Percentiles rank a stretch among this genome's conserved stretches.
Conservation (phyloP, 768 basidiomycete genomes). For the Mycena vulgaris region DNA sequence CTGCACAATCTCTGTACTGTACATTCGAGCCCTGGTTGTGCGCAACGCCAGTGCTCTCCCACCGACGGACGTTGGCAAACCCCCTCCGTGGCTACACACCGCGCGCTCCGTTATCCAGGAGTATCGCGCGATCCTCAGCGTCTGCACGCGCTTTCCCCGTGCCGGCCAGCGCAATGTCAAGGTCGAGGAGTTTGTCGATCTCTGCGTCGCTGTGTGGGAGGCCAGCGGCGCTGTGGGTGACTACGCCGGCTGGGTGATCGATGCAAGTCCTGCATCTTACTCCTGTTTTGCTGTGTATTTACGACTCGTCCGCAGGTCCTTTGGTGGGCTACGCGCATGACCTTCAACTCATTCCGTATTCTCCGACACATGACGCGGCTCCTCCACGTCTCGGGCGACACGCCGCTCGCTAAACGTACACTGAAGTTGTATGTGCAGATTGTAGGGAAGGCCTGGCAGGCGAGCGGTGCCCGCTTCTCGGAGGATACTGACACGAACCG, state of each 20-base stretch:
- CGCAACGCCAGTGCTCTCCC: constrained; percentile 52
- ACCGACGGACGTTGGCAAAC: constrained; percentile 46
- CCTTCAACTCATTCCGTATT: constrained; percentile 92
- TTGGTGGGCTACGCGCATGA: constrained; percentile 95
- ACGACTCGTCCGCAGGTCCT: constrained; percentile 68
- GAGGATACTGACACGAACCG: constrained; percentile 76
- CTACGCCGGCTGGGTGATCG: constrained; percentile 84
- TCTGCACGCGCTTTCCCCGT: constrained; percentile 82
- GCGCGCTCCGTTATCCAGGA: constrained; percentile 79
- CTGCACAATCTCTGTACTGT: constrained; percentile 76
- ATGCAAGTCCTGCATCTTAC: constrained; percentile 64
- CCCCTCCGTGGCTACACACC: constrained; percentile 73
- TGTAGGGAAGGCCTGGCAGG: constrained; percentile 86
- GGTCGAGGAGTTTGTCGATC: constrained; percentile 88
- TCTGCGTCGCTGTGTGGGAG: constrained; percentile 89
- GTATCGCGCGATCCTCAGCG: constrained; percentile 77
- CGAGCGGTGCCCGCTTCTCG: constrained; percentile 56
- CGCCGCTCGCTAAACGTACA: constrained; percentile 77
- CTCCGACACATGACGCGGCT: constrained; percentile 89
- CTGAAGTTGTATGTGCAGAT: constrained; percentile 88
- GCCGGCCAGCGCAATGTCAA: constrained; percentile 85
- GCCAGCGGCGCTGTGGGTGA: constrained; percentile 74
- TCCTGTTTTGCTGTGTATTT: background rate
- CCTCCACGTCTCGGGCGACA: constrained; percentile 73
- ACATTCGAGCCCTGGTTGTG: constrained; percentile 80